Evolutionary conservation across 1,139 yeast species (phyloP).

Genomic region (Pichia sp.): DNA sequence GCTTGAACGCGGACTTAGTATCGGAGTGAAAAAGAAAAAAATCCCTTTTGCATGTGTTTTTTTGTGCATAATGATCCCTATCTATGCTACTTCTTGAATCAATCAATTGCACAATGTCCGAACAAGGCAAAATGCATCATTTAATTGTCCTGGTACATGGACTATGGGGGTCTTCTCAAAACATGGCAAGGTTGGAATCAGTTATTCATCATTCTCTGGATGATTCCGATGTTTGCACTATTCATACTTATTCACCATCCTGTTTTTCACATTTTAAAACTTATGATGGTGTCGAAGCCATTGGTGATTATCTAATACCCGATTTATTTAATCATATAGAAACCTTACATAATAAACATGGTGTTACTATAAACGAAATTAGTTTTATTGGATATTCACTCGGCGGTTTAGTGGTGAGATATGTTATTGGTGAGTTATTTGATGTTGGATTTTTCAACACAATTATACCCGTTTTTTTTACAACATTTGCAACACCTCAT

Average conservation of each 20-base stretch:
- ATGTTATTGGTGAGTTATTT: constrained; percentile 62
- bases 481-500: constrained; percentile 92
- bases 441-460: constrained; percentile 48
- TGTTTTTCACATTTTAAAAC: constrained; percentile 70
- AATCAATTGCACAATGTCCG: not conserved
- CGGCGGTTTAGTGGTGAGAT: constrained; percentile 75
- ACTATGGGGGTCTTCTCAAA: constrained; percentile 79
- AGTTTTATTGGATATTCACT: constrained; percentile 79
- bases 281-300: constrained; percentile 73
- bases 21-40: not conserved
- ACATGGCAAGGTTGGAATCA: constrained; percentile 55
- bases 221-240: constrained; percentile 30
- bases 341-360: constrained; percentile 35
- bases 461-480: constrained; percentile 58
- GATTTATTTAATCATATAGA: constrained; percentile 59
- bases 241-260: constrained; percentile 57
- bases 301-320: constrained; percentile 61
- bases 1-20: not conserved
- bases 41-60: not conserved
- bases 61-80: not conserved
- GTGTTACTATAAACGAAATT: constrained; percentile 41
- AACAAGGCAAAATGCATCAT: constrained; percentile 35
- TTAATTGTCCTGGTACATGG: constrained; percentile 81
- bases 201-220: constrained; percentile 43
- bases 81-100: not conserved